Conservation (phyloP, 2,329 filamentous ascomycete genomes). For the Didymella pomorum region DNA sequence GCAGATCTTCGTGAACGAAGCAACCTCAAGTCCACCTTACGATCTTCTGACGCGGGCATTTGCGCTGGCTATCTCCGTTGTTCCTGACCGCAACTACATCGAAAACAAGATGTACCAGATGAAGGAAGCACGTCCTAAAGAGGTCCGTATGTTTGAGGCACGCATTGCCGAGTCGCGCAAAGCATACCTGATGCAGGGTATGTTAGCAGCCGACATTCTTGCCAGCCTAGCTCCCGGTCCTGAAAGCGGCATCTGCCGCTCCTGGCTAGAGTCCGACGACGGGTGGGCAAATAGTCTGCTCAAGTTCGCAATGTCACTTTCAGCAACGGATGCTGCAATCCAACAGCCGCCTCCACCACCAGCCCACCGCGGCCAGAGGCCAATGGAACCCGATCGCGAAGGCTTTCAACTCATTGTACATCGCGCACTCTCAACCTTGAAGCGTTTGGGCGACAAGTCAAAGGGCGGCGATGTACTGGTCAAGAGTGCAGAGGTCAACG, state of each 20-base stretch:
- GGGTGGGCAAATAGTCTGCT: conserved; percentile 84
- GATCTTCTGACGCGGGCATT: conserved; percentile 89
- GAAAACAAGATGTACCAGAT: conserved; percentile 55
- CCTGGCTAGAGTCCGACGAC: conserved; percentile 84
- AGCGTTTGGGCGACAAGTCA: conserved; percentile 56
- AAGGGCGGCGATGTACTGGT: conserved; percentile 47
- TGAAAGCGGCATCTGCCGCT: conserved; percentile 75
- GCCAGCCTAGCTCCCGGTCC: conserved; percentile 74
- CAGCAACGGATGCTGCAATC: conserved; percentile 39
- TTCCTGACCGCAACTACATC: conserved; percentile 72
- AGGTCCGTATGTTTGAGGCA: conserved; percentile 54
- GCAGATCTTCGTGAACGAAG: conserved; percentile 78
- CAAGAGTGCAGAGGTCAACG: conserved; percentile 39
- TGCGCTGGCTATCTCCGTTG: conserved; percentile 81
- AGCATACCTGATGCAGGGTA: conserved; percentile 88
- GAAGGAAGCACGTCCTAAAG: conserved; percentile 56
- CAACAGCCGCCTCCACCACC: conserved; percentile 39
- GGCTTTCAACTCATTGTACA: conserved; percentile 54
- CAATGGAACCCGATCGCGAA: conserved; percentile 46
- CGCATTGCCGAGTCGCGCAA: conserved; percentile 83
- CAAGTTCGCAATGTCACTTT: conserved; percentile 74
- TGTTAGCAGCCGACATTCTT: conserved; percentile 88
- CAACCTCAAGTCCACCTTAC: conserved; percentile 68
- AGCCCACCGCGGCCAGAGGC: conserved; percentile 42
- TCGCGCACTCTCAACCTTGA: conserved; percentile 57